Conservation (phyloP, 2,329 filamentous ascomycete genomes). For the Leptographium procerum region DNA sequence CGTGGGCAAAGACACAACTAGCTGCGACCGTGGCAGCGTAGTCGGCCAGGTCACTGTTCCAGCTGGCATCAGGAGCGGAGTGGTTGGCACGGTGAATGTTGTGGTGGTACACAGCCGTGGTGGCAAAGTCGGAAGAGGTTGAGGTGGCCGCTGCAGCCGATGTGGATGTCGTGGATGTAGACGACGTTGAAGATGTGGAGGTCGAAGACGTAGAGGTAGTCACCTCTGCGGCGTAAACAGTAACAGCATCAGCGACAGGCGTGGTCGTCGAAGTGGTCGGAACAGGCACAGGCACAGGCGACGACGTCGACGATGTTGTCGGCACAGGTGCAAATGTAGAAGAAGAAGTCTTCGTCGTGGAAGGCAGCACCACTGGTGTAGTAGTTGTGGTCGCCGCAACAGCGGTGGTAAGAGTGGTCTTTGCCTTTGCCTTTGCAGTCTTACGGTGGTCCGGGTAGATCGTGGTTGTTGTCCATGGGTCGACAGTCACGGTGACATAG, state of each 20-base stretch:
- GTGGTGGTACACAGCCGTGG: slow-evolving; percentile 56
- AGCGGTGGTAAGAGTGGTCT: not conserved
- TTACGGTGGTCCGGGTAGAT: not conserved
- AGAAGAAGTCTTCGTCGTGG: not conserved
- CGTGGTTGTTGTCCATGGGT: not conserved
- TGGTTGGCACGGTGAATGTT: slow-evolving; percentile 81
- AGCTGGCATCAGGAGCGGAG: slow-evolving; percentile 52
- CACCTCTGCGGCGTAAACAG: not conserved
- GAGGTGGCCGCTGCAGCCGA: slow-evolving; percentile 3
- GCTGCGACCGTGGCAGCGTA: slow-evolving; percentile 55
- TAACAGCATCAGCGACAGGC: not conserved
- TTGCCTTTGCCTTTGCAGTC: slow-evolving; percentile 17
- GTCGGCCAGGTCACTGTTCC: slow-evolving; percentile 50
- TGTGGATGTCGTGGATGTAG: not conserved
- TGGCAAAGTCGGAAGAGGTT: slow-evolving; percentile 16
- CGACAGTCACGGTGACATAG: slow-evolving; percentile 33
- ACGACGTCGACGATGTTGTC: not conserved
- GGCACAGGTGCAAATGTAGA: not conserved
- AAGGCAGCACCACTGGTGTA: not conserved
- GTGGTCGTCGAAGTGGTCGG: not conserved
- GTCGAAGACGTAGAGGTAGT: not conserved
- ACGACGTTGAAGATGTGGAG: not conserved
- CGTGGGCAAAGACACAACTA: slow-evolving; percentile 62
- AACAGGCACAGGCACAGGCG: not conserved
- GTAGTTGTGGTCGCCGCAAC: not conserved